These are phyloP conservation scores for grape (Vitis vinifera) DNA, from an alignment of 164 flowering plant genomes.

Conservation along the genomic window DNA sequence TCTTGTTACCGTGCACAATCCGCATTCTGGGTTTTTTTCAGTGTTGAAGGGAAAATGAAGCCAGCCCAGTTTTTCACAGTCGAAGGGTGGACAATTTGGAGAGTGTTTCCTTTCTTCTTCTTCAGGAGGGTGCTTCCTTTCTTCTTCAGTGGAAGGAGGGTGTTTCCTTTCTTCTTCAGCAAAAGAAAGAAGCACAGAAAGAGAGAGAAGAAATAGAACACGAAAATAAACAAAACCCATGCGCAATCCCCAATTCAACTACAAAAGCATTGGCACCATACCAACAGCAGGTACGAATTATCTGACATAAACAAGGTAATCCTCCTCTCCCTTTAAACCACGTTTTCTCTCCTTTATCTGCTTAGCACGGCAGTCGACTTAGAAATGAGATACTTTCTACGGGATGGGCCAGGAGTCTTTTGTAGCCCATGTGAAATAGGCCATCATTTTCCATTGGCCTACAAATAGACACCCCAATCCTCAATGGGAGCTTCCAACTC, in stretches of 20 bases:
- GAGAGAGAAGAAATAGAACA: conserved; percentile 3
- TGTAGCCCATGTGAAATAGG: too few species aligned
- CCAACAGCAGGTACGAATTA: too few species aligned
- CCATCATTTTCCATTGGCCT: too few species aligned
- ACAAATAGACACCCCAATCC: too few species aligned
- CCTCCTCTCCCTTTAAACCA: too few species aligned
- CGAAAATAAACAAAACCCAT: conserved; percentile 2
- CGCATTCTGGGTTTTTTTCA: conserved; percentile 3
- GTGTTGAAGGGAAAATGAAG: conserved; percentile 12
- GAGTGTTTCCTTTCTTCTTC: background rate
- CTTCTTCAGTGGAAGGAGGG: conserved; percentile 4
- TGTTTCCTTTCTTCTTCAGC: background rate
- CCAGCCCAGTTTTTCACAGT: background rate
- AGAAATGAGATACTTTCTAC: too few species aligned
- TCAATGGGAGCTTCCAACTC: too few species aligned
- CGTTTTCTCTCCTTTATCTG: too few species aligned
- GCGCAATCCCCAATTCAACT: background rate
- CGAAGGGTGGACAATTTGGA: background rate
- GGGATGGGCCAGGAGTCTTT: too few species aligned
- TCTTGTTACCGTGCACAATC: background rate
- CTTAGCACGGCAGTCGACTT: too few species aligned
- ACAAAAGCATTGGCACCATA: background rate
- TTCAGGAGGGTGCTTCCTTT: background rate
- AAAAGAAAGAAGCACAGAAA: background rate
- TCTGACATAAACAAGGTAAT: too few species aligned